Percentiles rank a stretch among this genome's conserved stretches.
Conservation (phyloP, 129 eudicot species). For the Arctium minus region DNA sequence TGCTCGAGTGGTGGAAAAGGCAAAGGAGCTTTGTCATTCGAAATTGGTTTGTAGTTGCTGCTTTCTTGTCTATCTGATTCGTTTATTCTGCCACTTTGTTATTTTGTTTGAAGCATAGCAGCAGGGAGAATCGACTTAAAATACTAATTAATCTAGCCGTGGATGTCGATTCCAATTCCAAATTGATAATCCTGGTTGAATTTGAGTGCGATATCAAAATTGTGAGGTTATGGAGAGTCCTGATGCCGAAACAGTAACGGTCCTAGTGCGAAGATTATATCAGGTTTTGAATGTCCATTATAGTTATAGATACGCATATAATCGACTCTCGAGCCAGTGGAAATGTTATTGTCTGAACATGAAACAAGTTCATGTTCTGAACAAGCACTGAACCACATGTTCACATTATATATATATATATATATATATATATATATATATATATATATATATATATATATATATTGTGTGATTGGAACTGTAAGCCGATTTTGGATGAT, state of each 20-base stretch:
- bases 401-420: background rate
- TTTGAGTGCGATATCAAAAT: background rate
- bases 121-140: background rate
- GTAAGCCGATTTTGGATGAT: background rate
- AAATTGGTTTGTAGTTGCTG: slow-evolving; percentile 45
- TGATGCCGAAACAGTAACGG: background rate
- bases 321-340: background rate
- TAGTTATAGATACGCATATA: too few species aligned
- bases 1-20: slow-evolving; percentile 59
- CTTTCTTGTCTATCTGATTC: background rate
- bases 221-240: slow-evolving; percentile 7
- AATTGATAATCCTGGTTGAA: background rate
- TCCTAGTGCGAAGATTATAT: background rate
- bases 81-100: background rate
- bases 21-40: slow-evolving; percentile 63
- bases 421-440: too few species aligned
- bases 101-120: background rate
- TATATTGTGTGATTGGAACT: background rate
- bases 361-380: background rate
- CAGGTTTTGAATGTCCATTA: background rate
- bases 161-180: background rate
- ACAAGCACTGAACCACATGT: background rate
- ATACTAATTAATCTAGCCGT: background rate
- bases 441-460: background rate
- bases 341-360: background rate